These are phyloP conservation scores for Fusarium sacchari DNA, from an alignment of 2,329 filamentous ascomycete genomes.

Conservation along the genomic window DNA sequence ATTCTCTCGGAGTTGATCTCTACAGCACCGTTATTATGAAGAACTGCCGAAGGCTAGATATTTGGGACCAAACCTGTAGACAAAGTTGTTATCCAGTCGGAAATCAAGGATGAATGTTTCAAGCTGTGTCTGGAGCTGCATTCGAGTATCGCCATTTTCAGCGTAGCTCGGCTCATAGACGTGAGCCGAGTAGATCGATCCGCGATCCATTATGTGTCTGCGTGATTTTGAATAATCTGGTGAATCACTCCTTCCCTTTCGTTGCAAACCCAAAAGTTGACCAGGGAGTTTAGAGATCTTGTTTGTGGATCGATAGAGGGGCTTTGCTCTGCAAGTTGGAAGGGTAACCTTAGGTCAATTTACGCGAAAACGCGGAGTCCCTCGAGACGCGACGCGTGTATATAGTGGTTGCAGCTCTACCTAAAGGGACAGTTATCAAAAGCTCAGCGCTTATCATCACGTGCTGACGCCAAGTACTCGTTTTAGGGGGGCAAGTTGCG, in stretches of 20 bases:
- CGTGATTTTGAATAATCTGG: slow-evolving; percentile 12
- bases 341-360: slow-evolving; percentile 36
- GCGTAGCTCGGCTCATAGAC: slow-evolving; percentile 77
- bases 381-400: slow-evolving; percentile 39
- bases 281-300: slow-evolving; percentile 33
- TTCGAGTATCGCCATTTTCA: slow-evolving; percentile 73
- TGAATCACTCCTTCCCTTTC: slow-evolving; percentile 13
- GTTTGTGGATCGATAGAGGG: slow-evolving; percentile 41
- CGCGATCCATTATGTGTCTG: slow-evolving; percentile 75
- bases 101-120: slow-evolving; percentile 94
- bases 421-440: background rate
- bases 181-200: slow-evolving; percentile 86
- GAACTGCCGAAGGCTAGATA: background rate
- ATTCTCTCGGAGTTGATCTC: slow-evolving; percentile 96
- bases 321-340: slow-evolving; percentile 37
- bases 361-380: slow-evolving; percentile 35
- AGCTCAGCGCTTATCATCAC: slow-evolving; percentile 27
- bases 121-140: slow-evolving; percentile 80
- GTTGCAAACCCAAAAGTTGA: slow-evolving; percentile 20
- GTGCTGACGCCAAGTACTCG: slow-evolving; percentile 24
- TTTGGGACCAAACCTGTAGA: slow-evolving; percentile 76
- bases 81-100: slow-evolving; percentile 90
- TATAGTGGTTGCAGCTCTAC: slow-evolving; percentile 46
- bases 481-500: slow-evolving; percentile 33
- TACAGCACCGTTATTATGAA: slow-evolving; percentile 49